These are phyloP conservation scores for Lipomyces lipofer DNA, from an alignment of 805 yeast species.

Conservation along the genomic window DNA sequence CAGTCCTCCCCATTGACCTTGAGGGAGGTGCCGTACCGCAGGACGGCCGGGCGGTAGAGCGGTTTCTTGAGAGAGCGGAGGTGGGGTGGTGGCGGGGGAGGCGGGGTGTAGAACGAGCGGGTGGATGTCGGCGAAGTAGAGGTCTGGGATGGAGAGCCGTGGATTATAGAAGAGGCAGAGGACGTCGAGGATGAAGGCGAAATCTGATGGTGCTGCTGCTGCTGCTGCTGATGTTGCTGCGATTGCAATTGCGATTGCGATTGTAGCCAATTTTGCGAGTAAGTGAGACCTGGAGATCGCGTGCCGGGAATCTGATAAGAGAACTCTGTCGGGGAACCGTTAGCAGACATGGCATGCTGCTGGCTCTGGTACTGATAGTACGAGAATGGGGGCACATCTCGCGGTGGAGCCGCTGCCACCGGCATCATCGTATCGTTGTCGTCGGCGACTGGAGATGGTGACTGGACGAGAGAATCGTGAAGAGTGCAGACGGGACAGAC, in stretches of 20 bases:
- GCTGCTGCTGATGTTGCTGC: neutral
- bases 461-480: neutral
- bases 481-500: neutral
- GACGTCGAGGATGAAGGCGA: slow-evolving; percentile 24
- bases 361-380: too few species aligned
- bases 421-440: too few species aligned
- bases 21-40: slow-evolving; percentile 49
- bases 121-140: slow-evolving; percentile 26
- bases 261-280: too few species aligned
- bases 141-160: slow-evolving; percentile 12
- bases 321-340: too few species aligned
- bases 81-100: slow-evolving; percentile 53
- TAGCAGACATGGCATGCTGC: too few species aligned
- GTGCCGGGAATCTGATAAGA: too few species aligned
- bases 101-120: slow-evolving; percentile 25
- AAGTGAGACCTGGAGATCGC: too few species aligned
- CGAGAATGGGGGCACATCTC: too few species aligned
- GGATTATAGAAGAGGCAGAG: slow-evolving; percentile 19
- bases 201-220: slow-evolving; percentile 3
- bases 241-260: too few species aligned
- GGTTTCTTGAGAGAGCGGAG: slow-evolving; percentile 82
- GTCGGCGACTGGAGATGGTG: neutral
- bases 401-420: too few species aligned
- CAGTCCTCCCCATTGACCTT: slow-evolving; percentile 32
- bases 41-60: slow-evolving; percentile 85